Evolutionary conservation across 306 rosid species (phyloP).

Genomic region (Sindora glabra): DNA sequence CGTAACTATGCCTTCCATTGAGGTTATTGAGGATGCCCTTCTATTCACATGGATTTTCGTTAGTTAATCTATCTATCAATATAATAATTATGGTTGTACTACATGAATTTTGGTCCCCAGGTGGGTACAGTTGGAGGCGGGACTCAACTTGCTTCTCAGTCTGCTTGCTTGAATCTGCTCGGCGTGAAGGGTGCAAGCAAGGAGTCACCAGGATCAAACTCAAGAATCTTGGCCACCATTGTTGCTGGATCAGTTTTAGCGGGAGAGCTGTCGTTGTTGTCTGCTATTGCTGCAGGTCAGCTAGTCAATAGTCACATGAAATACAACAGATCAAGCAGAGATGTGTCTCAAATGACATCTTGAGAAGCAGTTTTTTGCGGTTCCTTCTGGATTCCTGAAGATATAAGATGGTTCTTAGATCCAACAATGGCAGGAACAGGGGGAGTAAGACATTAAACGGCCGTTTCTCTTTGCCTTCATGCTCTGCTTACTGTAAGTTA

Average conservation of each 20-base stretch:
- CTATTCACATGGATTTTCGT: too few species aligned
- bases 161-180: constrained; percentile 81
- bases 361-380: too few species aligned
- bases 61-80: too few species aligned
- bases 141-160: constrained; percentile 83
- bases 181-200: constrained; percentile 88
- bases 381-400: too few species aligned
- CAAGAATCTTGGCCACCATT: constrained; percentile 60
- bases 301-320: constrained; percentile 91
- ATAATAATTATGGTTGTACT: too few species aligned
- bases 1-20: constrained; percentile 89
- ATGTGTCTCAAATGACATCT: constrained; percentile 35
- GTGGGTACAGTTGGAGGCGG: constrained; percentile 99
- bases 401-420: too few species aligned
- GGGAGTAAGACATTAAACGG: too few species aligned
- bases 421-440: too few species aligned
- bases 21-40: too few species aligned
- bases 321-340: constrained; percentile 79
- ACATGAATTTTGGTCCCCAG: constrained; percentile 22
- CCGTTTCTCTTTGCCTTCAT: too few species aligned
- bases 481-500: too few species aligned
- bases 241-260: constrained; percentile 91
- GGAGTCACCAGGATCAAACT: constrained; percentile 66
- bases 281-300: constrained; percentile 89
- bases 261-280: constrained; percentile 87